These are phyloP conservation scores for Westerdykella aurantiaca DNA, from an alignment of 2,329 filamentous ascomycete genomes.

Conservation along the genomic window DNA sequence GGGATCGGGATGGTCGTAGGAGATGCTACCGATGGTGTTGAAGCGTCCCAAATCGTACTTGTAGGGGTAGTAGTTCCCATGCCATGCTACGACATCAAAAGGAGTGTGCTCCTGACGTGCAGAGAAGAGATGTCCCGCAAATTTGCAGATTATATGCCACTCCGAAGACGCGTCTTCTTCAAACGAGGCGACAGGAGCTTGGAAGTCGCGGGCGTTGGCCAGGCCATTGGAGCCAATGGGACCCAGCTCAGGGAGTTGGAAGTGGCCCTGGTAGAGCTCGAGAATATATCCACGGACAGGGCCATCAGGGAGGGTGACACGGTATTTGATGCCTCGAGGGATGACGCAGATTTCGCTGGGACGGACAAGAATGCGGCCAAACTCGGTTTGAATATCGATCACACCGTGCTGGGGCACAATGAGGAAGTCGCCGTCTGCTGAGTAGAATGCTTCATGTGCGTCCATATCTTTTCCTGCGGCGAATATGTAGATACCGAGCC, in stretches of 20 bases:
- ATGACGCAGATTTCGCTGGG: conserved; percentile 65
- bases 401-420: conserved; percentile 61
- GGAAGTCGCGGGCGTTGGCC: conserved; percentile 61
- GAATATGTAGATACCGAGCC: conserved; percentile 75
- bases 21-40: conserved; percentile 52
- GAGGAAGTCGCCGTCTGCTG: conserved; percentile 64
- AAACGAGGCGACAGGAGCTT: conserved; percentile 55
- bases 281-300: conserved; percentile 61
- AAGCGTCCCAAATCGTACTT: conserved; percentile 56
- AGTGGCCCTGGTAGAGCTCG: conserved; percentile 61
- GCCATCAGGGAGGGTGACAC: conserved; percentile 55
- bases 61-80: conserved; percentile 61
- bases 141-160: conserved; percentile 57
- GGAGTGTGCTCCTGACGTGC: conserved; percentile 60
- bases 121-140: conserved; percentile 55
- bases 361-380: conserved; percentile 58
- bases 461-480: conserved; percentile 74
- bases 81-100: conserved; percentile 68
- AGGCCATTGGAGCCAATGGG: conserved; percentile 61
- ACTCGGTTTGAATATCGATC: conserved; percentile 63
- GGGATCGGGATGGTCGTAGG: conserved; percentile 61
- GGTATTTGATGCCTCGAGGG: conserved; percentile 60
- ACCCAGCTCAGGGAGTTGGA: conserved; percentile 61
- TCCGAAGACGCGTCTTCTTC: conserved; percentile 50
- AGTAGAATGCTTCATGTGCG: conserved; percentile 71